Evolutionary conservation across 129 eudicot genomes (phyloP).

Genomic region (Calendula officinalis): DNA sequence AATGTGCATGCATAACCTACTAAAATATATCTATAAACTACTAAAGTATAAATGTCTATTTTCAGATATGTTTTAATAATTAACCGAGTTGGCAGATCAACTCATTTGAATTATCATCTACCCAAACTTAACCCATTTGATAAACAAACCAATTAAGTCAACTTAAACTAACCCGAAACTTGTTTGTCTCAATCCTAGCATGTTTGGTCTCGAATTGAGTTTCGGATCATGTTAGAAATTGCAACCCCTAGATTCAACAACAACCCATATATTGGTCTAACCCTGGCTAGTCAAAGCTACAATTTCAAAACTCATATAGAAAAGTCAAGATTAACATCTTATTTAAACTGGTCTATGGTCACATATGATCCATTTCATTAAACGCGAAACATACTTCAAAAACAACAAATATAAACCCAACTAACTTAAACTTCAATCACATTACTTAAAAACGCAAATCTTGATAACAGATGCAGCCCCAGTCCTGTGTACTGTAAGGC

Average conservation of each 20-base stretch:
- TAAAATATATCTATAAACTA: too few species aligned
- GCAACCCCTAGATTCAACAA: too few species aligned
- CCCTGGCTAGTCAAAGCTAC: neutral
- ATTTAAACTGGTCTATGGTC: slow-evolving; percentile 27
- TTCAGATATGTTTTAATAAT: too few species aligned
- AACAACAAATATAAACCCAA: slow-evolving; percentile 16
- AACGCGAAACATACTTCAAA: slow-evolving; percentile 15
- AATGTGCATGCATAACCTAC: too few species aligned
- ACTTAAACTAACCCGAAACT: neutral
- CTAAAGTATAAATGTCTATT: too few species aligned
- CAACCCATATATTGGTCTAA: too few species aligned
- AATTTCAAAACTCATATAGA: slow-evolving; percentile 8
- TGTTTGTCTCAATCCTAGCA: too few species aligned
- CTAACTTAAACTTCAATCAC: neutral
- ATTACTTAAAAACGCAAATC: slow-evolving; percentile 67
- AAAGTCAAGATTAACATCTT: slow-evolving; percentile 2
- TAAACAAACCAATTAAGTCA: neutral
- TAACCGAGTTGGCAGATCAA: too few species aligned
- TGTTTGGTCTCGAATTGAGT: too few species aligned
- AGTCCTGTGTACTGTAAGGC: slow-evolving; percentile 79
- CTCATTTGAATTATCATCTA: too few species aligned
- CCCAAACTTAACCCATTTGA: too few species aligned
- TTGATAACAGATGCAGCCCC: slow-evolving; percentile 82
- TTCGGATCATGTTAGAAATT: too few species aligned
- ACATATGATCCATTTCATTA: slow-evolving; percentile 26